Conservation (phyloP, 306 rosid species). For the Argentina anserina region DNA sequence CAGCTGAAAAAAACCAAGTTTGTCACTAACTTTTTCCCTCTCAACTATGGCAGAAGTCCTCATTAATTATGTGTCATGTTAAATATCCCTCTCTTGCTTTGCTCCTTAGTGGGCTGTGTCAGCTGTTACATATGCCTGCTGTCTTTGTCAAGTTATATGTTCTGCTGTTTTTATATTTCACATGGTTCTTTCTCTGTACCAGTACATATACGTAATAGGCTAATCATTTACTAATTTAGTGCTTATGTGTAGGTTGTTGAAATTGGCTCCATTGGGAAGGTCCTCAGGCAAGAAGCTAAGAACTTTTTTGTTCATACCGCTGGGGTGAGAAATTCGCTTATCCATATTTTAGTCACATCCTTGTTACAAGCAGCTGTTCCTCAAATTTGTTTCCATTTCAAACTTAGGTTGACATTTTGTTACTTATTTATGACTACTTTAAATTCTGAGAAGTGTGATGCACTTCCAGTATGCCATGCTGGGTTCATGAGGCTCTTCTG, state of each 20-base stretch:
- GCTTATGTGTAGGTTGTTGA: slow-evolving; percentile 55
- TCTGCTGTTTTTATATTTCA: neutral
- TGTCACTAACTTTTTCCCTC: neutral
- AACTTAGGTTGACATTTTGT: neutral
- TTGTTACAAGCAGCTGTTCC: neutral
- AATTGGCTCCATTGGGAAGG: slow-evolving; percentile 87
- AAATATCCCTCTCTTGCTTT: neutral
- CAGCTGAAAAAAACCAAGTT: neutral
- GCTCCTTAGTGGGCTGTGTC: neutral
- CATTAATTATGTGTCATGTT: neutral
- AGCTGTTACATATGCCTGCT: neutral
- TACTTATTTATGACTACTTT: neutral
- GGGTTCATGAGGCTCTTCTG: neutral
- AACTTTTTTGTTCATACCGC: slow-evolving; percentile 61
- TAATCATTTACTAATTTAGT: slow-evolving; percentile 18
- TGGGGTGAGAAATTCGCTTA: slow-evolving; percentile 52
- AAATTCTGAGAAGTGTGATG: neutral
- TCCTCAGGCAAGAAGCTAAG: slow-evolving; percentile 48
- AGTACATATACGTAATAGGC: slow-evolving; percentile 12
- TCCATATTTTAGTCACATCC: neutral
- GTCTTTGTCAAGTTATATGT: neutral
- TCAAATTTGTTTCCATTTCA: neutral
- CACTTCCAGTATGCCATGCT: neutral
- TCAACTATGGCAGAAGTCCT: neutral
- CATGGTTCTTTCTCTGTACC: neutral